Evolutionary conservation across 495 filamentous ascomycete species (phyloP), one percentile per base, ranked within the genome.

Genomic region (Immersiella caudata): DNA sequence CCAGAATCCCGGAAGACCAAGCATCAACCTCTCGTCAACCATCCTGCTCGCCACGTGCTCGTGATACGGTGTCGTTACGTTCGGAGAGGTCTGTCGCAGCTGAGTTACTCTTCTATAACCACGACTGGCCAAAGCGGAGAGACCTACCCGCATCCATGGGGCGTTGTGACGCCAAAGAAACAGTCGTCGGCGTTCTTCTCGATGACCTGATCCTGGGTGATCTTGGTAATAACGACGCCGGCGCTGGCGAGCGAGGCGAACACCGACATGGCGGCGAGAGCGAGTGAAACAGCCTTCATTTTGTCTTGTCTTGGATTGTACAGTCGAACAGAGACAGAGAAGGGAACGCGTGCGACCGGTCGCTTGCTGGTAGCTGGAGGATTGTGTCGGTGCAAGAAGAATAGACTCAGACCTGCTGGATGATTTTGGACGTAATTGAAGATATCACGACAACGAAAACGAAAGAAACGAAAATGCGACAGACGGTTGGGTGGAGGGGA

Each of bases 151-250:
- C 82, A 84, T 49, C 82, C 81, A 64, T 73, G 71, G 22, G 81
- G 82, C 14, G 82, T 83, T 0, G 76, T 75, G n/a, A 81, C 75
- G 57, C 82, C 82, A 68, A 82, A 82, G 74, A 78, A 82, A 69
- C 82, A 84, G 68, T 84, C 82, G 24, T 75, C 81, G 21, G 62
- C 20, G 6, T 69, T 60, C 65, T 74, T 79, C 51, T 73, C 67
- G 12, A 84, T 78, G 64, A 84, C 73, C 75, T 83, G 81, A 51
- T 83, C 74, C 22, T 64, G 66, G 49, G 33, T 66, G 74, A 84
- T 79, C 54, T 81, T 81, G 16, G 79, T 81, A 70, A 79, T 78
- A 60, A 84, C 79, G 22, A 84, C 73, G 59, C 80, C 81, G 60
- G 81, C 82, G 60, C 72, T 79, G 73, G 65, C 82, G 66, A 83